Conservation (phyloP, 257 asterid genomes). For the Nicotiana knightiana region DNA sequence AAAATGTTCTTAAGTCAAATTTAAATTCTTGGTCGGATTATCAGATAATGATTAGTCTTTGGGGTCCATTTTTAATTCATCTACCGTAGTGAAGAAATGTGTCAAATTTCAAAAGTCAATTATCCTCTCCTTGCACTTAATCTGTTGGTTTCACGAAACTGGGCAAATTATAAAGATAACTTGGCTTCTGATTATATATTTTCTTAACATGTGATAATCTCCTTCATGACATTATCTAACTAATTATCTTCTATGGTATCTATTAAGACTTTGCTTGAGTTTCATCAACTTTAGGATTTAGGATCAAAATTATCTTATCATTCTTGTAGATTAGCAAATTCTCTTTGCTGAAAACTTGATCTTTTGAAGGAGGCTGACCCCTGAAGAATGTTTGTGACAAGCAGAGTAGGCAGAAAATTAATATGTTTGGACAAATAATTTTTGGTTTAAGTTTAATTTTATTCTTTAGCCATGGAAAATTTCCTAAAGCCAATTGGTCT, state of each 20-base stretch:
- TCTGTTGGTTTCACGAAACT: background rate
- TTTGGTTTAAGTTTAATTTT: background rate
- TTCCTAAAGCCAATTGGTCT: too few species aligned
- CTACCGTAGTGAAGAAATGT: background rate
- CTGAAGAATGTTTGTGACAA: background rate
- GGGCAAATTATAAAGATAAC: background rate
- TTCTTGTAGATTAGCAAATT: background rate
- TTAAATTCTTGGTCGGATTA: background rate
- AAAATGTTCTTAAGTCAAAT: background rate
- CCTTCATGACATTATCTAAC: too few species aligned
- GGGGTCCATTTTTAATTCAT: background rate
- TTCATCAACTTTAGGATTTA: background rate
- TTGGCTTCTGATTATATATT: background rate
- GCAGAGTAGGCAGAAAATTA: background rate
- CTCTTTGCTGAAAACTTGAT: background rate
- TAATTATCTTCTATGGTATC: background rate
- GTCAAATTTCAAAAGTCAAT: background rate
- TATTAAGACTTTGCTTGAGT: background rate
- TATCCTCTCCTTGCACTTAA: background rate
- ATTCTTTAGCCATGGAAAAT: background rate
- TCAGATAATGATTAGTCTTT: background rate
- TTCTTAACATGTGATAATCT: too few species aligned
- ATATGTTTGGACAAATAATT: background rate
- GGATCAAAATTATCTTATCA: background rate
- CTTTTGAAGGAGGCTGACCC: background rate